Percentiles rank a stretch among this genome's conserved stretches.
Evolutionary conservation across 352 stramenopile genomes (phyloP).

Genomic region (Globisporangium heterothallicum): DNA sequence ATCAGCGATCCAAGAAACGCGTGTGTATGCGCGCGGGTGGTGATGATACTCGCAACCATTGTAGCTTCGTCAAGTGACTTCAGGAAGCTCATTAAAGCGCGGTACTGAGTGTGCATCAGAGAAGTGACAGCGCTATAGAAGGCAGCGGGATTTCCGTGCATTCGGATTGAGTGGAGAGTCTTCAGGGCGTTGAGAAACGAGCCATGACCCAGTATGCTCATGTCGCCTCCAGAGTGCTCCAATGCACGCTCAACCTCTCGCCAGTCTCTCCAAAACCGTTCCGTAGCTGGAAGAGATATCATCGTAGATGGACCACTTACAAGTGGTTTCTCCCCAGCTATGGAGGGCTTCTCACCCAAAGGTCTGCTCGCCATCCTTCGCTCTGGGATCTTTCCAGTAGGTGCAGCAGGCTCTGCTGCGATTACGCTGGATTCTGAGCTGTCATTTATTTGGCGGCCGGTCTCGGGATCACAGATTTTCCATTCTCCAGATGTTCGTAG

Average conservation of each 20-base stretch:
- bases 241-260: not conserved
- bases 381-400: constrained; percentile 1
- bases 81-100: constrained; percentile 3
- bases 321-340: not conserved
- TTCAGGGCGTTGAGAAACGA: constrained; percentile 1
- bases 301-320: not conserved
- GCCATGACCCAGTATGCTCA: constrained; percentile 2
- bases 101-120: constrained; percentile 13
- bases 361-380: not conserved
- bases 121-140: not conserved
- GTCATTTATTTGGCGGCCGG: constrained; percentile 27
- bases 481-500: constrained; percentile 77
- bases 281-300: not conserved
- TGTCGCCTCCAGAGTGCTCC: not conserved
- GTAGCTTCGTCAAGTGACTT: constrained; percentile 9
- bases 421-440: not conserved
- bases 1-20: constrained; percentile 15
- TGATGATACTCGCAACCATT: constrained; percentile 8
- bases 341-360: no score
- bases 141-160: not conserved
- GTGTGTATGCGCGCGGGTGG: constrained; percentile 12
- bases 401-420: not conserved
- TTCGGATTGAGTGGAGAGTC: not conserved
- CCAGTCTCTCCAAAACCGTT: constrained; percentile 7
- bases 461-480: constrained; percentile 81